Evolutionary conservation across 352 stramenopile genomes (phyloP), one percentile per base, ranked within the genome.

Genomic region (Pythium catenulatum): DNA sequence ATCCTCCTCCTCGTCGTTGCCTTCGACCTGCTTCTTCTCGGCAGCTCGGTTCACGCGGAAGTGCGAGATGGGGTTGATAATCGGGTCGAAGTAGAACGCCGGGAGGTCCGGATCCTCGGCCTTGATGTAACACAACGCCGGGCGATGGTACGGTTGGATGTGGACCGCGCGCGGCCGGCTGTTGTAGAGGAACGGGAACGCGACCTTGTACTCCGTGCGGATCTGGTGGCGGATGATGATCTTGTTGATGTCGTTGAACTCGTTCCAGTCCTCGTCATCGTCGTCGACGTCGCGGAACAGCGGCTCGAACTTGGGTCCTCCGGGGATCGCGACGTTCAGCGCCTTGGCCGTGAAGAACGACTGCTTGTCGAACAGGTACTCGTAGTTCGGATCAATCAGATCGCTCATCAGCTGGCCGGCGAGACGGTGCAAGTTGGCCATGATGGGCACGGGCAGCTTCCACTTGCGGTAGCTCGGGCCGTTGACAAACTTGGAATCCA

Each of bases 201-300:
- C 99, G 87, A 99, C 99, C 77, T 98, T 98, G 93, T 99, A 99
- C 91, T 99, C 99, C 6, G 98, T 99, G 32, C 99, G 96, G 87
- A 99, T 99, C 84, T 99, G 98, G 89, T 99, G 96, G 9, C 99
- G 98, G 86, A 99, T 99, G 89, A 99, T 99, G 89, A 99, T 99
- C 93, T 99, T 99, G 92, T 99, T 99, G 89, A 99, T 99, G 91
- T 99, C 99, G 85, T 99, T 99, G 92, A 99, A 99, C 90, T 99
- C 99, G 94, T 99, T 99, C 99, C 99, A 99, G 93, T 99, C 99
- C 84, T 99, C 99, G 79, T 99, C 99, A 72, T 99, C 98, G 63
- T 99, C 97, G 76, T 99, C 98, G 17, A 99, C 85, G 91, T 99
- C 99, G n/a, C 98, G 96, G 88, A 99, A 99, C 25, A 99, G 93